Evolutionary conservation across 805 yeast species (phyloP).

Genomic region (Kuraishia ogatae): DNA sequence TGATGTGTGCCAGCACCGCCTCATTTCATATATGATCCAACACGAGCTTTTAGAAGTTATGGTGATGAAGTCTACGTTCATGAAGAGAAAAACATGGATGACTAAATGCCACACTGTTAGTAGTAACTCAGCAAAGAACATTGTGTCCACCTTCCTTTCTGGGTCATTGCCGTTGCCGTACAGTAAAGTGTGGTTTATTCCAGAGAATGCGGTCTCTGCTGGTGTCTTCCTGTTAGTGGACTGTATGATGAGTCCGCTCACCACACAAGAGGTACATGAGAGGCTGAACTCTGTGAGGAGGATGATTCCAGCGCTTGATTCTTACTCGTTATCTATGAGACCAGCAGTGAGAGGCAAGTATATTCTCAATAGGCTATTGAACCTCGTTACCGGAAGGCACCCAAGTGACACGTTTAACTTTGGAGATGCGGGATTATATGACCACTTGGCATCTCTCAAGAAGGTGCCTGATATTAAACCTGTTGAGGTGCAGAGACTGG

Average conservation of each 20-base stretch:
- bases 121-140: slow-evolving; percentile 11
- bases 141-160: slow-evolving; percentile 11
- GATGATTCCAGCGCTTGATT: slow-evolving; percentile 10
- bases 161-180: slow-evolving; percentile 8
- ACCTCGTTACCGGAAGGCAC: slow-evolving; percentile 5
- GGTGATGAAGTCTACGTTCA: slow-evolving; percentile 18
- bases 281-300: not conserved
- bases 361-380: slow-evolving; percentile 15
- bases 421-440: not conserved
- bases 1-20: slow-evolving; percentile 6
- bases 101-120: slow-evolving; percentile 13
- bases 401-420: not conserved
- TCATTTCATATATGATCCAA: slow-evolving; percentile 9
- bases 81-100: slow-evolving; percentile 17
- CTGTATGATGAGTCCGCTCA: slow-evolving; percentile 6
- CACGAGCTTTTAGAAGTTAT: slow-evolving; percentile 20
- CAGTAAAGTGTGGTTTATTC: slow-evolving; percentile 16
- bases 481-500: not conserved
- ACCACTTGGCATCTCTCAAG: not conserved
- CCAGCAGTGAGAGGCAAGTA: slow-evolving; percentile 22
- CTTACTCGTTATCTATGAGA: slow-evolving; percentile 15
- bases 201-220: slow-evolving; percentile 17
- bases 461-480: not conserved
- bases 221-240: slow-evolving; percentile 20
- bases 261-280: not conserved